Evolutionary conservation across 352 stramenopile genomes (phyloP).

Genomic region (Phytopythium montanum): DNA sequence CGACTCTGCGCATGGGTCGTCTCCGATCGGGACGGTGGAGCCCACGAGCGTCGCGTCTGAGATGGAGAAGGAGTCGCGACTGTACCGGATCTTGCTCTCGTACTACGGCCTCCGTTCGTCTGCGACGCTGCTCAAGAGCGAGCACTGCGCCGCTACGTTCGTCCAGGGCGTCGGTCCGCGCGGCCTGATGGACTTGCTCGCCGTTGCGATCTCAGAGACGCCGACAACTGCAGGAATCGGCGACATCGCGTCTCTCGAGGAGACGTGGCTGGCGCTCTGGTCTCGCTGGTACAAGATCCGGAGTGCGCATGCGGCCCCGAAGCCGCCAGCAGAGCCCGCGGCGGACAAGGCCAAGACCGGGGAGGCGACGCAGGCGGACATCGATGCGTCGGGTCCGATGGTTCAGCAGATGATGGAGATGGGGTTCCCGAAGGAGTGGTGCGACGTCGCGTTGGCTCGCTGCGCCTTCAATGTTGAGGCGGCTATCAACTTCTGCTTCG

Average conservation of each 20-base stretch:
- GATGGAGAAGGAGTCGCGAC: slow-evolving; percentile 73
- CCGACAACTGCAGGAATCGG: slow-evolving; percentile 58
- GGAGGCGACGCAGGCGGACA: slow-evolving; percentile 22
- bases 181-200: slow-evolving; percentile 63
- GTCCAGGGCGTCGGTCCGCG: slow-evolving; percentile 48
- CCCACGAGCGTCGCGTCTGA: slow-evolving; percentile 52
- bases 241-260: slow-evolving; percentile 72
- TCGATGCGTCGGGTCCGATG: slow-evolving; percentile 49
- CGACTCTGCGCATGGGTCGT: slow-evolving; percentile 11
- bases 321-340: slow-evolving; percentile 14
- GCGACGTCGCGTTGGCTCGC: slow-evolving; percentile 80
- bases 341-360: slow-evolving; percentile 25
- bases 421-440: slow-evolving; percentile 92
- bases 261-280: slow-evolving; percentile 80
- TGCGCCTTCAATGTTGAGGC: slow-evolving; percentile 89
- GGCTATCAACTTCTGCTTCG: slow-evolving; percentile 92
- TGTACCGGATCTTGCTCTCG: slow-evolving; percentile 74
- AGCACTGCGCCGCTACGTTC: slow-evolving; percentile 57
- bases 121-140: slow-evolving; percentile 67
- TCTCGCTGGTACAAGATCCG: slow-evolving; percentile 68
- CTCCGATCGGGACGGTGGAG: slow-evolving; percentile 21
- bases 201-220: slow-evolving; percentile 68
- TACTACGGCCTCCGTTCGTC: slow-evolving; percentile 73
- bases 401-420: slow-evolving; percentile 94
- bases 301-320: slow-evolving; percentile 37